These are phyloP conservation scores for Trapa bicornis DNA, from an alignment of 345 rosid species.

Conservation along the genomic window DNA sequence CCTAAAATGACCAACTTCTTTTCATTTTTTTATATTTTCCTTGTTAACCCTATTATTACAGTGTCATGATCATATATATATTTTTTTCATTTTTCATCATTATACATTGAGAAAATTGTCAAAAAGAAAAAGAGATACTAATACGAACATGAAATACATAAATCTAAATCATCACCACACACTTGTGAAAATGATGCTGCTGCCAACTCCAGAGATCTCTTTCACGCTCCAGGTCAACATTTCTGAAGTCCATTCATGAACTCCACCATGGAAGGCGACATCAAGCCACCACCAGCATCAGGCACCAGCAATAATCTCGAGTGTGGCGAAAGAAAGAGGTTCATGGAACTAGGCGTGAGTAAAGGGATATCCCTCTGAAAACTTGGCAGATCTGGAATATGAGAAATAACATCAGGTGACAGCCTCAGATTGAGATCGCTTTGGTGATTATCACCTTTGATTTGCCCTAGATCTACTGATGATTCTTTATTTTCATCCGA, in stretches of 20 bases:
- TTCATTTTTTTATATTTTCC: no score
- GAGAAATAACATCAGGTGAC: not conserved
- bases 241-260: slow-evolving; percentile 23
- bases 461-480: not conserved
- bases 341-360: slow-evolving; percentile 20
- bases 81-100: no score
- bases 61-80: no score
- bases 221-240: slow-evolving; percentile 3
- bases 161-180: no score
- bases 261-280: slow-evolving; percentile 24
- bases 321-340: slow-evolving; percentile 23
- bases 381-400: slow-evolving; percentile 8
- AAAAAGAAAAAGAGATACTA: no score
- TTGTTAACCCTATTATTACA: no score
- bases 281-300: slow-evolving; percentile 6
- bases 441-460: not conserved
- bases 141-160: no score
- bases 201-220: not conserved
- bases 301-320: slow-evolving; percentile 13
- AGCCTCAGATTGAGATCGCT: not conserved
- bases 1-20: no score
- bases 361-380: slow-evolving; percentile 24
- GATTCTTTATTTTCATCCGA: slow-evolving; percentile 1
- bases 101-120: no score
- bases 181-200: no score